Evolutionary conservation across 306 rosid genomes (phyloP), one percentile per base, ranked within the genome.

Genomic region (Begonia fuchsioides): DNA sequence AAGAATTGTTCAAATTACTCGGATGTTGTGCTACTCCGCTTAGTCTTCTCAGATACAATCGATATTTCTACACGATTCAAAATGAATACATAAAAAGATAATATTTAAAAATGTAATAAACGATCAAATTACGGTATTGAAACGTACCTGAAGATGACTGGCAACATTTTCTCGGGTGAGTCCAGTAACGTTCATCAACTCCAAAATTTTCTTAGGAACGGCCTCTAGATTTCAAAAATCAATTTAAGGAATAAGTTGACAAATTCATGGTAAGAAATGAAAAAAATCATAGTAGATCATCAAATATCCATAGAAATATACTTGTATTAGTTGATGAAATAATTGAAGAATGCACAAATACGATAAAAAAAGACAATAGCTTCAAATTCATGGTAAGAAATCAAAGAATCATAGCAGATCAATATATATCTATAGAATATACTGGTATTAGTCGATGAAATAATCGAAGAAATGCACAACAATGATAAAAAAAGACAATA

Each of bases 91-190:
- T 43, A 11, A 47, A 32, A 17, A 47, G 10, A 9, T 10, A 2
- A 47, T 47, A n/a, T 47, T n/a, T 17, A 2, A n/a, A 41, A 41
- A 41, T 26, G 12, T 2, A 10, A 41, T 41, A 41, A 41, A n/a
- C 12, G 2, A n/a, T 8, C 32, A 35, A 13, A 16, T 15, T 15
- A 13, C 17, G 16, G 6, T 17, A 15, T 26, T 11, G 10, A 11
- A 8, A 11, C 11, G 10, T 81, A 92, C 98, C 98, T 92, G 98
- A 59, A 92, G 87, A 64, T 92, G 98, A 76, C 98, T 92, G 12
- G 98, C 98, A 61, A 92, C 98, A 54, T 92, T 92, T 77, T 92
- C 98, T 73, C 98, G 61, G 5, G 98, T 85, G 60, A 92, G 98
- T 47, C 98, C 98, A 26, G 94, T 86, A 63, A 92, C 98, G 18